Conservation (phyloP, 306 rosid genomes). For the Cajanus cajan region DNA sequence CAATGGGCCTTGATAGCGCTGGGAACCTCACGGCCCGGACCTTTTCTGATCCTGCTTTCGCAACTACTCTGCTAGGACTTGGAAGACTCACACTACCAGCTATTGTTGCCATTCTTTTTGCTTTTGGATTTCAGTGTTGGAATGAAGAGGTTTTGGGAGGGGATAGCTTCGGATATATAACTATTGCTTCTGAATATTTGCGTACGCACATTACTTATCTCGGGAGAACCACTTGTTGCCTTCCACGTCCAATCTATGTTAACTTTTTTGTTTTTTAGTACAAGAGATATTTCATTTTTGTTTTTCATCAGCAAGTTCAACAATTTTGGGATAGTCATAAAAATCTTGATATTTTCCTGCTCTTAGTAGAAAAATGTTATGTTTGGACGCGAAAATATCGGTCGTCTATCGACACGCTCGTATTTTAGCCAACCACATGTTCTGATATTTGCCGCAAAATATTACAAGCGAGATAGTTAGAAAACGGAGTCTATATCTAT, state of each 20-base stretch:
- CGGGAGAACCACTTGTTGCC: slow-evolving; percentile 18
- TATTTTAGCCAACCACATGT: slow-evolving; percentile 24
- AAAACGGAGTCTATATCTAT: background rate
- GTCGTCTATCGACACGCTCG: background rate
- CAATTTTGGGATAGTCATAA: background rate
- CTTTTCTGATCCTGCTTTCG: slow-evolving; percentile 39
- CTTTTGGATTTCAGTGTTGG: background rate
- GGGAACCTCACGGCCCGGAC: slow-evolving; percentile 27
- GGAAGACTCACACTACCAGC: slow-evolving; percentile 59
- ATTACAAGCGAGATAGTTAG: slow-evolving; percentile 7
- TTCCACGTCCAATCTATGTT: slow-evolving; percentile 42
- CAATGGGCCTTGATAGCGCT: slow-evolving; percentile 18
- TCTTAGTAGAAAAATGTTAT: background rate
- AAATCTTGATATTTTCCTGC: slow-evolving; percentile 32
- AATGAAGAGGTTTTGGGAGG: background rate
- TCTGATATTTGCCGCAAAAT: slow-evolving; percentile 15
- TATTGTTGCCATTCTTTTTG: slow-evolving; percentile 51
- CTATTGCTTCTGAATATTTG: slow-evolving; percentile 15
- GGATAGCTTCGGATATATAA: slow-evolving; percentile 8
- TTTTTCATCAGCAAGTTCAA: background rate
- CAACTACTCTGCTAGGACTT: slow-evolving; percentile 38
- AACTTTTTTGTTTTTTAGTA: background rate
- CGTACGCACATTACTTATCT: slow-evolving; percentile 71
- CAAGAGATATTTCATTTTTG: background rate
- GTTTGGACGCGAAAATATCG: slow-evolving; percentile 28